Conservation (phyloP, 2,329 filamentous ascomycete species). For the Trichothecium sympodiale region DNA sequence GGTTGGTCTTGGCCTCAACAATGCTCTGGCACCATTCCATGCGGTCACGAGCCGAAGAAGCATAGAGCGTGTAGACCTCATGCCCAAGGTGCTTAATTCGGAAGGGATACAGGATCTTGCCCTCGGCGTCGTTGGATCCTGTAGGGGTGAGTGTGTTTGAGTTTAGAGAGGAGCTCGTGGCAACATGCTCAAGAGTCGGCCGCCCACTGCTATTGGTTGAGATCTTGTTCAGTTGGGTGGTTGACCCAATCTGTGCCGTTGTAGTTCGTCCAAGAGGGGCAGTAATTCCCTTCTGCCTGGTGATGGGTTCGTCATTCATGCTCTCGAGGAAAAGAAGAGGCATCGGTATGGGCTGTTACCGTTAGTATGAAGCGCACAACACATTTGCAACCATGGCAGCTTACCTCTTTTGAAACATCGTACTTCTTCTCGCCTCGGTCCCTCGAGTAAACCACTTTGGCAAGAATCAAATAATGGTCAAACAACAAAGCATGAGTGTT, state of each 20-base stretch:
- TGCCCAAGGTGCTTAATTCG: conserved; percentile 90
- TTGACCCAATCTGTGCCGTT: conserved; percentile 43
- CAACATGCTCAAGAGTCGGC: conserved; percentile 54
- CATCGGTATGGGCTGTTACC: conserved; percentile 74
- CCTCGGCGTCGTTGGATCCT: conserved; percentile 57
- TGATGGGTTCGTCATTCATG: conserved; percentile 80
- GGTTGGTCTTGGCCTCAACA: conserved; percentile 85
- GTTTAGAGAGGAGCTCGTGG: conserved; percentile 54
- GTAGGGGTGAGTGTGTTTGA: conserved; percentile 32
- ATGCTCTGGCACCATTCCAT: conserved; percentile 90
- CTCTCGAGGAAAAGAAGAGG: conserved; percentile 87
- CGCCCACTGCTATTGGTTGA: conserved; percentile 37
- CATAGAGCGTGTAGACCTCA: conserved; percentile 85
- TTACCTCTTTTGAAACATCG: conserved; percentile 82
- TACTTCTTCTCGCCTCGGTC: conserved; percentile 71
- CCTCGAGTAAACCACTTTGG: conserved; percentile 66
- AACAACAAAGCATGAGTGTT: conserved; percentile 91
- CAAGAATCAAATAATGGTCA: conserved; percentile 90
- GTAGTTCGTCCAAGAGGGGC: conserved; percentile 49
- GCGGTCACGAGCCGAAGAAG: conserved; percentile 61
- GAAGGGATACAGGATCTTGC: conserved; percentile 87
- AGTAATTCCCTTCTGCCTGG: conserved; percentile 69
- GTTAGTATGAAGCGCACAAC: conserved; percentile 13
- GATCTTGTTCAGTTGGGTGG: conserved; percentile 47
- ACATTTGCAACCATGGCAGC: conserved; percentile 11